These are phyloP conservation scores for Penicillium rolfsii DNA, from an alignment of 2,329 filamentous ascomycete species.

Conservation along the genomic window DNA sequence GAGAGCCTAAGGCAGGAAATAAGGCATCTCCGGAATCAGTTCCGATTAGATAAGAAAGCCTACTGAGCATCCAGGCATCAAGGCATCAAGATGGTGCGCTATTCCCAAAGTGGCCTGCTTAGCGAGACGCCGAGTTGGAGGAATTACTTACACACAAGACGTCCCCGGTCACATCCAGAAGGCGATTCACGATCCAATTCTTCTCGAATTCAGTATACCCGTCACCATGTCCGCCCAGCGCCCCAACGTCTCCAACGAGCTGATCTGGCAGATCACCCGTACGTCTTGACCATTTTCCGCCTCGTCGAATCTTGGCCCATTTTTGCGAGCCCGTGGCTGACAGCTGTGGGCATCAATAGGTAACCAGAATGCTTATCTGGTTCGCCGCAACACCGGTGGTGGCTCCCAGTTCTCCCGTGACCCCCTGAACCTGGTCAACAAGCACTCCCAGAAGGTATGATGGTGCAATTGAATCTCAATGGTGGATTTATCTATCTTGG, in stretches of 20 bases:
- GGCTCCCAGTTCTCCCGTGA: conserved; percentile 91
- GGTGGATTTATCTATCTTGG: neutral
- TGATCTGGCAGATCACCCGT: conserved; percentile 96
- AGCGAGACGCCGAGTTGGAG: conserved; percentile 38
- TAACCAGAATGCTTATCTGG: conserved; percentile 84
- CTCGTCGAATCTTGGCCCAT: neutral
- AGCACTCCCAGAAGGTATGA: conserved; percentile 82
- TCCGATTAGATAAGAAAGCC: conserved; percentile 5
- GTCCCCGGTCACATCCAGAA: conserved; percentile 7
- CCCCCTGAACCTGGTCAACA: conserved; percentile 89
- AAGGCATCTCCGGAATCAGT: neutral
- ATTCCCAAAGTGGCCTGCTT: conserved; percentile 44
- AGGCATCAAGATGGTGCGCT: conserved; percentile 18
- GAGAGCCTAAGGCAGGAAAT: neutral
- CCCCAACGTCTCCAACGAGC: conserved; percentile 82
- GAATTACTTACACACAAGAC: conserved; percentile 36
- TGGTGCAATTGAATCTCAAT: conserved; percentile 6
- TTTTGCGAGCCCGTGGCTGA: conserved; percentile 18
- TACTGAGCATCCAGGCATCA: neutral
- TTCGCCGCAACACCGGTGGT: conserved; percentile 81
- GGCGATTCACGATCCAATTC: conserved; percentile 31
- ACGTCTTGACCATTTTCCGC: conserved; percentile 54
- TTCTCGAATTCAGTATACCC: conserved; percentile 30
- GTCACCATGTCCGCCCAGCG: conserved; percentile 53
- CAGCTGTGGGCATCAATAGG: conserved; percentile 56